Base-by-base conservation (phyloP, 371 early-diverging fungal species). In the Chytridium lagenaria region DNA sequence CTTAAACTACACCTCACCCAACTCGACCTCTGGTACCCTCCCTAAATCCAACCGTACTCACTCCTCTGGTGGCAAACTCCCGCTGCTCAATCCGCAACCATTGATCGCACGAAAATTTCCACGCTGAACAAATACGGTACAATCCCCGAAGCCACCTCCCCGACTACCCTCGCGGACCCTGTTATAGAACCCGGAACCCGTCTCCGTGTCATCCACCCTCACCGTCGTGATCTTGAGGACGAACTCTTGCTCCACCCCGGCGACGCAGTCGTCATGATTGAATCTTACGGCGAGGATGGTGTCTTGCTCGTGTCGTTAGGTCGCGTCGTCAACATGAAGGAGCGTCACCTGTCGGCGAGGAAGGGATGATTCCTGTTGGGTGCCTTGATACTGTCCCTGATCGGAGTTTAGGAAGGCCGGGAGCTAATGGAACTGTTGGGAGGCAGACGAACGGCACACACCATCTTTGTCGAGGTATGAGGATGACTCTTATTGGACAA, bases 231-330 rank as follows among this genome's bases (percentile, higher is more conserved):
- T 44, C 52, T 68, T 7, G 68, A 68, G 36, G 68, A 68, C 36
- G 68, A 68, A 40, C 68, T 68, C 3, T 30, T 19, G 26, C 51
- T 68, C 2, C 12, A 40, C 50, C 50, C 51, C 2, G 52, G 52
- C 5, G 68, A 68, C 52, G 34, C 36, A 34, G 68, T 68, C 68
- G 52, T 68, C 22, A 10, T 68, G 50, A 7, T 51, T 5, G 68
- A 68, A 26, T 51, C 68, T 2, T 68, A 68, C 68, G 68, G 68
- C n/a, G 68, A 68, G 68, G 68, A 7, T 68, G 68, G 68, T 68
- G 68, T 34, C 37, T 49, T 12, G 68, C 37, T n/a, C 50, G 52
- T 34, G 28, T 49, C 22, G 68, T 51, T 23, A 2, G 51, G 33
- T 68, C 68, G 3, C 38, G 66, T 26, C 30, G 66, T 15, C 44